Base-by-base conservation (phyloP, 2,329 filamentous ascomycete genomes). In the Microdochium trichocladiopsis region DNA sequence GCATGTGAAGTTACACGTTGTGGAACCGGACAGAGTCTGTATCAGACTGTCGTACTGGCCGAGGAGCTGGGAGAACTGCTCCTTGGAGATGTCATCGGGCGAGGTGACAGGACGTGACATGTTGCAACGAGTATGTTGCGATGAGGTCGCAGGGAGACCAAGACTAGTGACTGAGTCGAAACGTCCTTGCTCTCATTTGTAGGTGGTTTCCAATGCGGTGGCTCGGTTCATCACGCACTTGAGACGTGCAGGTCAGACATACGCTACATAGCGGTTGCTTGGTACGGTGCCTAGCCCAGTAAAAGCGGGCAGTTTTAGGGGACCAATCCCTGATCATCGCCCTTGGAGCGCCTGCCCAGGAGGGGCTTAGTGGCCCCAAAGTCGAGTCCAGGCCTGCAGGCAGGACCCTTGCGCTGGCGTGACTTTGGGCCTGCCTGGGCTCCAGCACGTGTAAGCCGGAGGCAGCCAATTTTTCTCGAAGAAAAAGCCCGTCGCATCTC, bases 21-120 rank as follows among this genome's bases (percentile, higher is more conserved):
- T 81, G 25, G 67, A 62, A 5, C 61, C 61, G 1, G 78, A 80
- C 21, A 78, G 69, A 2, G 65, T 62, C 41, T 72, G 61, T 36
- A 79, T 63, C 11, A 76, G 56, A 33, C 62, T 22, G n/a, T 50
- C 48, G 52, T 78, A 78, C 25, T 60, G 61, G n/a, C 52, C 55
- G 28, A 78, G 59, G 2, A 69, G 53, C 25, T 59, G 51, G 2
- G 62, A 56, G 51, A 78, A 77, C 33, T 69, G 62, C 2, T 59
- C 54, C 5, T 57, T 59, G 10, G 63, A 58, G 31, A 70, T 65
- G 21, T 55, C 60, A 8, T 55, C 53, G 3, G 61, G 56, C 6
- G 63, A 57, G 8, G 57, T 52, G 23, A 33, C 50, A 5, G 51
- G 47, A 36, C 54, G 50, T 41, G 57, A 28, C 59, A 61, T 64